Conservation (phyloP, 208 protist genomes). For the Crithidia acanthocephali region DNA sequence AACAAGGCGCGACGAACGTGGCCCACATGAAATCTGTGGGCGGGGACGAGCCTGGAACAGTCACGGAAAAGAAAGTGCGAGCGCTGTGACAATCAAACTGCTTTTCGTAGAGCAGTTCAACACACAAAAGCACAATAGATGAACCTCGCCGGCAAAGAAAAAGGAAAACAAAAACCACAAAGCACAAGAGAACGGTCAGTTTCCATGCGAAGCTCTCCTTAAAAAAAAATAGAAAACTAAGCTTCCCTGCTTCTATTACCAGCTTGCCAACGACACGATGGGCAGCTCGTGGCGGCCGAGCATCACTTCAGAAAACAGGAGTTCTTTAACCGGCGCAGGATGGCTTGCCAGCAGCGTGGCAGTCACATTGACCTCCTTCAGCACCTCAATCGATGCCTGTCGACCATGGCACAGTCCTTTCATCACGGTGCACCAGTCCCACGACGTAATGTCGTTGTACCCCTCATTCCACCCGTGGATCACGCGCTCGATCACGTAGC, state of each 20-base stretch:
- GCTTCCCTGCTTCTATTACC: not conserved
- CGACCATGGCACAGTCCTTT: constrained; percentile 33
- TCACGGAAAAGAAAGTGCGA: too few species aligned
- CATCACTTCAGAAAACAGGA: constrained; percentile 44
- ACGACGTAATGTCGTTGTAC: constrained; percentile 58
- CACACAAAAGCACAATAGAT: too few species aligned
- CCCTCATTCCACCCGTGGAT: constrained; percentile 53
- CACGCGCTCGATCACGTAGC: constrained; percentile 53
- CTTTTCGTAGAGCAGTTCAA: too few species aligned
- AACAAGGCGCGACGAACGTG: too few species aligned
- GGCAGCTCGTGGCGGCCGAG: constrained; percentile 47
- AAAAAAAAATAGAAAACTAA: too few species aligned
- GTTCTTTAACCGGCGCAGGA: constrained; percentile 9
- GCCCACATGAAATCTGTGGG: too few species aligned
- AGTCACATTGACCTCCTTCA: constrained; percentile 21
- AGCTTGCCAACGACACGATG: constrained; percentile 30
- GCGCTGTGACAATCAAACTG: too few species aligned
- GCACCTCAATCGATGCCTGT: constrained; percentile 11
- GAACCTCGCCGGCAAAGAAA: too few species aligned
- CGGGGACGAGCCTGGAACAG: too few species aligned
- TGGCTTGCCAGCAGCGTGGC: constrained; percentile 15
- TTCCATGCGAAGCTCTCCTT: too few species aligned
- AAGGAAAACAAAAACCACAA: too few species aligned
- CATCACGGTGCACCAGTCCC: constrained; percentile 42
- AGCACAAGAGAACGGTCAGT: too few species aligned